A percentile compares a stretch with the other conserved stretches of the same genome.
phyloP scores from a whole-genome alignment of 228 moss, liverwort and hornwort species.

The Sphagnum fallax region DNA sequence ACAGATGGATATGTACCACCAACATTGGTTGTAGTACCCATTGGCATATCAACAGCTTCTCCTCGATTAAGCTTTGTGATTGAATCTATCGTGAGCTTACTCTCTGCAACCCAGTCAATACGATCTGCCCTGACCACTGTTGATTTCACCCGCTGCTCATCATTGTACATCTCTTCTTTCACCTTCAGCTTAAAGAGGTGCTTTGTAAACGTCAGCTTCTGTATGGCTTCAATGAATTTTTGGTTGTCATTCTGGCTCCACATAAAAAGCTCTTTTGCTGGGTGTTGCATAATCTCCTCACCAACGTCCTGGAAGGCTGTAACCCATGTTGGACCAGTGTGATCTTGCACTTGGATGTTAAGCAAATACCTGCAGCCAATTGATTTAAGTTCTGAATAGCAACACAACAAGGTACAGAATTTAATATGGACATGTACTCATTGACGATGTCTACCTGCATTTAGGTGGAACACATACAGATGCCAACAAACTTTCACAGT shows the following conservation, averaged over 20 bases:
- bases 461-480: too few species aligned
- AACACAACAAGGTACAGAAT: too few species aligned
- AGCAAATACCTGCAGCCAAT: slow-evolving; percentile 53
- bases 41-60: slow-evolving; percentile 22
- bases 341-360: slow-evolving; percentile 82
- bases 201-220: slow-evolving; percentile 72
- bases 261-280: slow-evolving; percentile 60
- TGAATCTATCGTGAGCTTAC: slow-evolving; percentile 61
- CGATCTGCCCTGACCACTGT: slow-evolving; percentile 71
- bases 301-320: slow-evolving; percentile 90
- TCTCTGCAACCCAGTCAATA: slow-evolving; percentile 60
- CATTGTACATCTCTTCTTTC: slow-evolving; percentile 88
- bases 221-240: slow-evolving; percentile 71
- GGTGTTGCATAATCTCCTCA: slow-evolving; percentile 68
- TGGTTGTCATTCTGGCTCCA: slow-evolving; percentile 83
- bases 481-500: too few species aligned
- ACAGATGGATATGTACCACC: slow-evolving; percentile 22
- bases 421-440: too few species aligned
- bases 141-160: slow-evolving; percentile 81
- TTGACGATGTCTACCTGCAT: too few species aligned
- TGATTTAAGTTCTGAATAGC: not conserved
- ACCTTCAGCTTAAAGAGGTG: slow-evolving; percentile 85
- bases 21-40: slow-evolving; percentile 10
- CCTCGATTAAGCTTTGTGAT: slow-evolving; percentile 60
- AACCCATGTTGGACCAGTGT: slow-evolving; percentile 85